Conservation (phyloP, 2,329 filamentous ascomycete genomes). For the Xylaria hypoxylon region DNA sequence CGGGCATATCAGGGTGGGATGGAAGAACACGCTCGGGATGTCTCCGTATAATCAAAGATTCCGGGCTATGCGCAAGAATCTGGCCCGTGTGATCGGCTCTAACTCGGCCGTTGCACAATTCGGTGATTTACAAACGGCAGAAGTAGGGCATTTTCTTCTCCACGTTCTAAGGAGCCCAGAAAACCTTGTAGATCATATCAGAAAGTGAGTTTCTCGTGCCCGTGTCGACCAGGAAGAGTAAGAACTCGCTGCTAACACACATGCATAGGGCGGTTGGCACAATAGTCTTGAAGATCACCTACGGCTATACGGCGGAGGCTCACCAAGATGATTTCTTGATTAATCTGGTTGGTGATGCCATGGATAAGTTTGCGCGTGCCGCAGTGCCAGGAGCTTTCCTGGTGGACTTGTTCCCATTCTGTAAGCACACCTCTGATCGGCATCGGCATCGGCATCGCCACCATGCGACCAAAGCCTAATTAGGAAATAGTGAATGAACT, state of each 20-base stretch:
- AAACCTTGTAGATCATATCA: slow-evolving; percentile 28
- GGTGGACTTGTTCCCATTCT: slow-evolving; percentile 46
- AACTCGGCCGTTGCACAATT: slow-evolving; percentile 27
- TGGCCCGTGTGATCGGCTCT: slow-evolving; percentile 31
- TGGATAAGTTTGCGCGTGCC: slow-evolving; percentile 43
- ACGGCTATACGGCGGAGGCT: slow-evolving; percentile 46
- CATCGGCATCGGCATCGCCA: background rate
- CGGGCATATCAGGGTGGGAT: slow-evolving; percentile 26
- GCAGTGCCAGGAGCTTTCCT: slow-evolving; percentile 44
- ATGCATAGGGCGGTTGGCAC: slow-evolving; percentile 41
- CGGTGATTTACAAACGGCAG: slow-evolving; percentile 24
- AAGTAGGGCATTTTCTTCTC: slow-evolving; percentile 32
- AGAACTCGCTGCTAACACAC: slow-evolving; percentile 23
- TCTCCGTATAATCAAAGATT: slow-evolving; percentile 30
- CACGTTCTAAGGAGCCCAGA: slow-evolving; percentile 30
- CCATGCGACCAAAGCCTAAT: background rate
- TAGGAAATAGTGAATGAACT: slow-evolving; percentile 24
- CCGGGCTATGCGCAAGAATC: slow-evolving; percentile 30
- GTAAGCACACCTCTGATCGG: slow-evolving; percentile 22
- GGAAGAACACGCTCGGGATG: slow-evolving; percentile 27
- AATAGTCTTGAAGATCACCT: slow-evolving; percentile 45
- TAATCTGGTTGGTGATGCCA: slow-evolving; percentile 36
- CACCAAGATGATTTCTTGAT: slow-evolving; percentile 43
- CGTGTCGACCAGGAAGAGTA: slow-evolving; percentile 35
- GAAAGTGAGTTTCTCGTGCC: slow-evolving; percentile 24